A percentile compares a stretch with the other conserved stretches of the same genome.
These are phyloP conservation scores for Corynascus novoguineensis DNA, from an alignment of 495 filamentous ascomycete species.

Conservation along the genomic window DNA sequence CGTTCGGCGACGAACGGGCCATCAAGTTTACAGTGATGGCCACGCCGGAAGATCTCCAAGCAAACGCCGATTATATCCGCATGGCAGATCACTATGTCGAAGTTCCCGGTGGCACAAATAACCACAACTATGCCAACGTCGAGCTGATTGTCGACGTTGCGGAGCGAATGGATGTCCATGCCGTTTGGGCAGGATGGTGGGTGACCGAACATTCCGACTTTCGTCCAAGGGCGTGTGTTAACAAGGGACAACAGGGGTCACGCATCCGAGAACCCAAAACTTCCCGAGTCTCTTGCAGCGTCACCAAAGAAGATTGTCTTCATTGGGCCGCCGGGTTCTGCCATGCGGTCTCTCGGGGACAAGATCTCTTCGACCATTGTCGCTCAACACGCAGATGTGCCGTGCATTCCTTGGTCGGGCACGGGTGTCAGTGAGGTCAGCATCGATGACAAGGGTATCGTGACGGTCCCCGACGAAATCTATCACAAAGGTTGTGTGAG, in stretches of 20 bases:
- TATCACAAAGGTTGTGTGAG: constrained; percentile 89
- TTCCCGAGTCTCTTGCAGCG: constrained; percentile 90
- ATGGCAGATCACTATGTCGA: constrained; percentile 99
- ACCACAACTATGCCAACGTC: constrained; percentile 99
- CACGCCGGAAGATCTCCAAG: constrained; percentile 95
- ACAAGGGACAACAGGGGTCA: constrained; percentile 64
- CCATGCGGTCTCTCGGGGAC: constrained; percentile 97
- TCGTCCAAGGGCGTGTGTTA: background rate
- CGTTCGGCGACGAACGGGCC: constrained; percentile 93
- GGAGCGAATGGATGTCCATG: constrained; percentile 97
- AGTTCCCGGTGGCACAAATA: constrained; percentile 98
- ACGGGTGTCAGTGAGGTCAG: constrained; percentile 78
- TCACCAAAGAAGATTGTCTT: constrained; percentile 98
- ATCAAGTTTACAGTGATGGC: constrained; percentile 99
- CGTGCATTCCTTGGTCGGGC: constrained; percentile 98
- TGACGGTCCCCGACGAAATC: constrained; percentile 80
- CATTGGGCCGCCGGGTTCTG: constrained; percentile 94
- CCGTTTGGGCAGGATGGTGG: constrained; percentile 98
- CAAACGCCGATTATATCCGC: constrained; percentile 98
- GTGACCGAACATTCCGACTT: constrained; percentile 25
- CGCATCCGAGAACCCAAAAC: constrained; percentile 95
- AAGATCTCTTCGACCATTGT: constrained; percentile 99
- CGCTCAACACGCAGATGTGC: constrained; percentile 92
- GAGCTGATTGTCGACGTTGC: constrained; percentile 98
- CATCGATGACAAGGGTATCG: constrained; percentile 76